These are phyloP conservation scores for Clitopilus passeckerianus DNA, from an alignment of 768 basidiomycete species.

Conservation along the genomic window DNA sequence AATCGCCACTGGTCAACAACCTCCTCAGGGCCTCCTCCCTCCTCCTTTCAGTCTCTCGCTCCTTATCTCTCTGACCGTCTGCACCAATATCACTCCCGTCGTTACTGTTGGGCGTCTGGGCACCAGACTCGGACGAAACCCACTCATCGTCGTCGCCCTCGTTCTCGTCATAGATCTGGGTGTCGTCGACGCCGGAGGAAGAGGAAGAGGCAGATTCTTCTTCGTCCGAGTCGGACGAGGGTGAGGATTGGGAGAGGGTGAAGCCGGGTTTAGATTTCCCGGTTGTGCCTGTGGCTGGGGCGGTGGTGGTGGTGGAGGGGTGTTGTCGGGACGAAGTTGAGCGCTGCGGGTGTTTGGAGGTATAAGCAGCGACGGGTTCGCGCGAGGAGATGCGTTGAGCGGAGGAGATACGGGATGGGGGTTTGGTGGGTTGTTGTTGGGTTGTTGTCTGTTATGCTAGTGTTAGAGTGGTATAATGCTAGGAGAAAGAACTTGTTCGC, in stretches of 20 bases:
- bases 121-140: slow-evolving; percentile 77
- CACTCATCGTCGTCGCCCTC: slow-evolving; percentile 64
- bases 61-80: slow-evolving; percentile 32
- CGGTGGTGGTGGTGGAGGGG: slow-evolving; percentile 5
- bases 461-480: neutral
- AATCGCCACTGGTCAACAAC: neutral
- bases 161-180: slow-evolving; percentile 7
- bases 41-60: neutral
- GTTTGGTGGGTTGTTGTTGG: neutral
- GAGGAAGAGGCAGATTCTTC: slow-evolving; percentile 19
- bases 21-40: neutral
- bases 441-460: neutral
- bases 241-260: slow-evolving; percentile 42
- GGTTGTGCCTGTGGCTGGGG: slow-evolving; percentile 17
- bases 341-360: slow-evolving; percentile 17
- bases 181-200: slow-evolving; percentile 13
- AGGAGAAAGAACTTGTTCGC: neutral
- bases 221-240: slow-evolving; percentile 21
- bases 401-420: slow-evolving; percentile 12
- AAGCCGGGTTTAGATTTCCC: slow-evolving; percentile 52
- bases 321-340: slow-evolving; percentile 3
- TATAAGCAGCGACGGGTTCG: slow-evolving; percentile 22
- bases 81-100: neutral
- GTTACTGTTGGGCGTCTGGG: slow-evolving; percentile 56
- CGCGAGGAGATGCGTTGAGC: slow-evolving; percentile 29